These are phyloP conservation scores for Penicillium mononematosum DNA, from an alignment of 495 filamentous ascomycete genomes.

Conservation along the genomic window DNA sequence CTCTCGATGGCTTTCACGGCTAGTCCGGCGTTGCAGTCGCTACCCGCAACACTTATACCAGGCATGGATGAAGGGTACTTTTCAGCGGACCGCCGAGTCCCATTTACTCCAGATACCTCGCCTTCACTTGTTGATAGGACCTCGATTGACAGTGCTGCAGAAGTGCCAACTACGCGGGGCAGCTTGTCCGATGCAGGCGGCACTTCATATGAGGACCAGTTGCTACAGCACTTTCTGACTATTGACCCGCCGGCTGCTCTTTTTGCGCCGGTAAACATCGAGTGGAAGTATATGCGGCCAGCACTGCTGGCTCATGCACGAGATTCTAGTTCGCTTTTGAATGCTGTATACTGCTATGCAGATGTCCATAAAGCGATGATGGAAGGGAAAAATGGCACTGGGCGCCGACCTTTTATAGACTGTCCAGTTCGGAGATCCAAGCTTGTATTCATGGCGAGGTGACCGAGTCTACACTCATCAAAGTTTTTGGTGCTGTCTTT, in stretches of 20 bases:
- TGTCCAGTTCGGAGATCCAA: constrained; percentile 38
- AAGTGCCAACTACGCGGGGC: too few relatives aligned
- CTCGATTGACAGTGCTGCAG: constrained; percentile 19
- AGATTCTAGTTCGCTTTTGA: constrained; percentile 28
- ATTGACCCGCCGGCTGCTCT: constrained; percentile 37
- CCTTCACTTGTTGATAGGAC: constrained; percentile 19
- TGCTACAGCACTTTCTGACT: constrained; percentile 36
- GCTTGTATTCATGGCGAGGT: constrained; percentile 33
- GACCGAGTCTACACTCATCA: constrained; percentile 26
- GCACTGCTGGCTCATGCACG: constrained; percentile 29
- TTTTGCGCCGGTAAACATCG: constrained; percentile 36
- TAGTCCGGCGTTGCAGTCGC: constrained; percentile 17
- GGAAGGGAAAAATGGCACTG: constrained; percentile 33
- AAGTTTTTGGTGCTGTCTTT: constrained; percentile 33
- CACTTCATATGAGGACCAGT: constrained; percentile 34
- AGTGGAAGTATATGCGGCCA: constrained; percentile 39
- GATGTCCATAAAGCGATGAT: constrained; percentile 34
- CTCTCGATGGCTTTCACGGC: constrained; percentile 17
- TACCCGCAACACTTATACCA: constrained; percentile 5
- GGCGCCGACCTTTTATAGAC: constrained; percentile 36
- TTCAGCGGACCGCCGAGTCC: constrained; percentile 9
- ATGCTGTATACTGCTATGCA: constrained; percentile 40
- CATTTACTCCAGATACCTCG: constrained; percentile 19
- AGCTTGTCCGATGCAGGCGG: constrained; percentile 16
- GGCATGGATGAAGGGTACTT: constrained; percentile 17